phyloP scores from a whole-genome alignment of 2,329 filamentous ascomycete genomes.

The Fusarium nisikadoi region DNA sequence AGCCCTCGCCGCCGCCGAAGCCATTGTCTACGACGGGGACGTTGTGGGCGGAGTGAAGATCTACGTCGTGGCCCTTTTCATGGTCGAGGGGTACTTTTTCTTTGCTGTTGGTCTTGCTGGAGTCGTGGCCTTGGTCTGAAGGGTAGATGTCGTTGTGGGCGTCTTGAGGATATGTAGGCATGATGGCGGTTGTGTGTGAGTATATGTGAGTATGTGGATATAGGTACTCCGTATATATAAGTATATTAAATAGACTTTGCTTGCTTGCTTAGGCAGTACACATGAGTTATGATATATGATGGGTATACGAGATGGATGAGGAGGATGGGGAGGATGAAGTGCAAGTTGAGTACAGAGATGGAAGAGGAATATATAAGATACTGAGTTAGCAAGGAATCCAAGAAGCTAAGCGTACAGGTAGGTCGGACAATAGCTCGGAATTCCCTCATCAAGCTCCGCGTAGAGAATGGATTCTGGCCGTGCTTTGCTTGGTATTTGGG shows the following conservation, averaged over 20 bases:
- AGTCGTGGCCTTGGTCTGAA: slow-evolving; percentile 41
- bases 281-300: not conserved
- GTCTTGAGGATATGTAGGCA: slow-evolving; percentile 36
- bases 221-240: not conserved
- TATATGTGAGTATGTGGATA: not conserved
- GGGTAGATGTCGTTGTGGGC: slow-evolving; percentile 40
- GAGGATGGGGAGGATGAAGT: slow-evolving; percentile 2
- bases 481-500: slow-evolving; percentile 19
- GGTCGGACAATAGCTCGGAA: slow-evolving; percentile 30
- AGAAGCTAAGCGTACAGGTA: not conserved
- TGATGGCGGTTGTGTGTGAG: slow-evolving; percentile 11
- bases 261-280: slow-evolving; percentile 13
- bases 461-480: slow-evolving; percentile 5
- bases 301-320: not conserved
- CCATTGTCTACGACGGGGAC: slow-evolving; percentile 41
- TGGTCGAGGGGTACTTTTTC: slow-evolving; percentile 39
- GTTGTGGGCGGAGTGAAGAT: slow-evolving; percentile 33
- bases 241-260: not conserved
- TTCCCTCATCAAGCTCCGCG: slow-evolving; percentile 38
- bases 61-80: slow-evolving; percentile 21
- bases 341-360: slow-evolving; percentile 6
- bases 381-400: slow-evolving; percentile 24
- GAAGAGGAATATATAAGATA: slow-evolving; percentile 34
- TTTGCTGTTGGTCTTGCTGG: slow-evolving; percentile 43
- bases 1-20: slow-evolving; percentile 45